Evolutionary conservation across 805 yeast genomes (phyloP).

Genomic region (Lipomyces spencermartinsiae): DNA sequence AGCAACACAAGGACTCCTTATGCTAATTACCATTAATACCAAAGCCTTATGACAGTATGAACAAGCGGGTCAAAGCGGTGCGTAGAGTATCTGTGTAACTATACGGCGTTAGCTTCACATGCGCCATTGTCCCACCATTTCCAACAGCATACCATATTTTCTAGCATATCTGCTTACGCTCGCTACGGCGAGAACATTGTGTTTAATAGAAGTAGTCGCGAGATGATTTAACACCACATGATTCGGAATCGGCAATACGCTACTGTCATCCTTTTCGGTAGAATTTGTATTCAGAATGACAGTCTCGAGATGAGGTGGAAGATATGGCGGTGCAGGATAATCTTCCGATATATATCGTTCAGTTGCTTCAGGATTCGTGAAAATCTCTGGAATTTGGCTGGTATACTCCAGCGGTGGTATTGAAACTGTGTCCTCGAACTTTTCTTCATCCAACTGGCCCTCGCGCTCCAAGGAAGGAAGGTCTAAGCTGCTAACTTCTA

Average conservation of each 20-base stretch:
- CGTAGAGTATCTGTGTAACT: constrained; percentile 75
- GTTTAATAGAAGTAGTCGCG: constrained; percentile 95
- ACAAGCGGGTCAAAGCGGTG: constrained; percentile 55
- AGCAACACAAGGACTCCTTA: constrained; percentile 5
- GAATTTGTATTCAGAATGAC: constrained; percentile 78
- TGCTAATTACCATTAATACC: neutral
- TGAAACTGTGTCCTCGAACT: constrained; percentile 33
- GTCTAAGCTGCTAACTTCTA: constrained; percentile 60
- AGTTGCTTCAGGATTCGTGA: constrained; percentile 51
- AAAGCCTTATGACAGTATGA: neutral
- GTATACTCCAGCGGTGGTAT: constrained; percentile 44
- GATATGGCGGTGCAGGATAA: constrained; percentile 85
- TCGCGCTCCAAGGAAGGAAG: constrained; percentile 40
- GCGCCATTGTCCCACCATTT: neutral
- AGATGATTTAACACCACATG: constrained; percentile 92
- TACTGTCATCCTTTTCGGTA: constrained; percentile 79
- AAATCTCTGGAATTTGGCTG: constrained; percentile 51
- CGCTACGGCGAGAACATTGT: constrained; percentile 92
- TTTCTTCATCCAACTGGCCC: constrained; percentile 32
- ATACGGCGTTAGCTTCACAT: neutral
- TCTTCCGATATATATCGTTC: constrained; percentile 50
- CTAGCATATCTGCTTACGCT: constrained; percentile 85
- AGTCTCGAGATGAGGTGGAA: constrained; percentile 95
- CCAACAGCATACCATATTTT: constrained; percentile 66
- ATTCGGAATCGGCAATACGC: constrained; percentile 91